A percentile compares a stretch with the other conserved stretches of the same genome.
phyloP scores from a whole-genome alignment of 2,329 filamentous ascomycete species.

The Trichoderma breve region DNA sequence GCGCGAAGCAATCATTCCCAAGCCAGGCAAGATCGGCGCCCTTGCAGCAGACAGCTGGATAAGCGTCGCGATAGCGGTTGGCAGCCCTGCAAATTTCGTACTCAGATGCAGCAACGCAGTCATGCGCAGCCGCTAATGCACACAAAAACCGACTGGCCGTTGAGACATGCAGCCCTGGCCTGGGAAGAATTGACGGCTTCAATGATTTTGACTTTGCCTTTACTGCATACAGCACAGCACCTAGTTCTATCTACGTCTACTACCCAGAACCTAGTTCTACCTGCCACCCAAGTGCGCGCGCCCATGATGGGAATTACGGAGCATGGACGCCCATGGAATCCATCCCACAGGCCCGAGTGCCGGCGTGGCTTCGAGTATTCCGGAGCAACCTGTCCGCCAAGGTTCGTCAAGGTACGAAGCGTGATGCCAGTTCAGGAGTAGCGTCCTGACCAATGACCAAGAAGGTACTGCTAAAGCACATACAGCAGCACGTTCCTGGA shows the following conservation, averaged over 20 bases:
- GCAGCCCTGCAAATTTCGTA: not conserved
- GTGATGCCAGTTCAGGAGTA: not conserved
- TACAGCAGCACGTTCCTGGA: constrained; percentile 9
- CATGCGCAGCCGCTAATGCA: constrained; percentile 14
- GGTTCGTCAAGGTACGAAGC: not conserved
- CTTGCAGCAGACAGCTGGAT: constrained; percentile 11
- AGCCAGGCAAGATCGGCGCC: constrained; percentile 15
- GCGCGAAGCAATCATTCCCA: not conserved
- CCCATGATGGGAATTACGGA: not conserved
- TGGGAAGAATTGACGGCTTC: not conserved
- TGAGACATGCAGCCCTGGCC: no score
- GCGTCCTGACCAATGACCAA: not conserved
- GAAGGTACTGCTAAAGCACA: not conserved
- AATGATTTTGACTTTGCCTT: not conserved
- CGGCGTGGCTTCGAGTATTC: not conserved
- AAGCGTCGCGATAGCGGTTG: constrained; percentile 6
- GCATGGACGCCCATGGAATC: not conserved
- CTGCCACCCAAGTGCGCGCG: not conserved
- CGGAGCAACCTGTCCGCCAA: constrained; percentile 13
- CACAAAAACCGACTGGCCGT: not conserved
- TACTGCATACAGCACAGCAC: not conserved
- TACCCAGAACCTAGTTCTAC: not conserved
- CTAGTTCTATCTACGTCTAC: not conserved
- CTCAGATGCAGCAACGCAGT: not conserved
- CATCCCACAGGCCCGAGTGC: not conserved